These are phyloP conservation scores for Neurospora sp. DNA, from an alignment of 495 filamentous ascomycete genomes.

Conservation along the genomic window DNA sequence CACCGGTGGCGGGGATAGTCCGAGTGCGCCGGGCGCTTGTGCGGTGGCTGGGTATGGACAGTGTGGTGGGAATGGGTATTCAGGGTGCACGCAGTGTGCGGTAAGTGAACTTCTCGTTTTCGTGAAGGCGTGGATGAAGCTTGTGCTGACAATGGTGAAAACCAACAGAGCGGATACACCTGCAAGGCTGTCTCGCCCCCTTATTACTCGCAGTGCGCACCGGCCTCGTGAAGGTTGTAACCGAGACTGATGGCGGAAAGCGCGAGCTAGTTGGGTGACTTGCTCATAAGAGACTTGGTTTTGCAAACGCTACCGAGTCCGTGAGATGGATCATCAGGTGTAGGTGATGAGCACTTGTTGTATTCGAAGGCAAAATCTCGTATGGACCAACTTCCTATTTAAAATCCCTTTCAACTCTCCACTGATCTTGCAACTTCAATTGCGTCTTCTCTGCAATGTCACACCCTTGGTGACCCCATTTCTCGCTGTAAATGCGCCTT, in stretches of 20 bases:
- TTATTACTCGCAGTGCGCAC: constrained; percentile 31
- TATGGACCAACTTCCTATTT: background rate
- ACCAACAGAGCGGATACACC: constrained; percentile 10
- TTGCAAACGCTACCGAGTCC: background rate
- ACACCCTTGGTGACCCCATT: constrained; percentile 49
- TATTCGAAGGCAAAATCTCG: background rate
- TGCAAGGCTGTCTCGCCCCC: constrained; percentile 21
- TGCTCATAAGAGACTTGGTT: background rate
- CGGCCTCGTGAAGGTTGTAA: constrained; percentile 3
- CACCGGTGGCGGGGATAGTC: background rate
- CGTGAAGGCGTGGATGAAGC: background rate
- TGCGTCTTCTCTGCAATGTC: constrained; percentile 31
- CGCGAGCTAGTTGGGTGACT: background rate
- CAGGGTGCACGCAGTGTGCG: constrained; percentile 29
- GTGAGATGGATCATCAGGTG: background rate
- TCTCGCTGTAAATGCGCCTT: constrained; percentile 38
- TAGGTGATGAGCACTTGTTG: background rate
- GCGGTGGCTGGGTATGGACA: constrained; percentile 28
- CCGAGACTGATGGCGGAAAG: background rate
- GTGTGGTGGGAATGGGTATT: constrained; percentile 34
- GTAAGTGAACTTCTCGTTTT: constrained; percentile 15
- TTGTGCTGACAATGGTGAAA: background rate
- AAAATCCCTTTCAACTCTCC: constrained; percentile 37
- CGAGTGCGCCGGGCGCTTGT: constrained; percentile 14
- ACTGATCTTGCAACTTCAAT: constrained; percentile 38